Percentiles rank a stretch among this genome's conserved stretches.
Evolutionary conservation across 176 grass and related monocot genomes (phyloP).

Genomic region (Carex myosuroides): DNA sequence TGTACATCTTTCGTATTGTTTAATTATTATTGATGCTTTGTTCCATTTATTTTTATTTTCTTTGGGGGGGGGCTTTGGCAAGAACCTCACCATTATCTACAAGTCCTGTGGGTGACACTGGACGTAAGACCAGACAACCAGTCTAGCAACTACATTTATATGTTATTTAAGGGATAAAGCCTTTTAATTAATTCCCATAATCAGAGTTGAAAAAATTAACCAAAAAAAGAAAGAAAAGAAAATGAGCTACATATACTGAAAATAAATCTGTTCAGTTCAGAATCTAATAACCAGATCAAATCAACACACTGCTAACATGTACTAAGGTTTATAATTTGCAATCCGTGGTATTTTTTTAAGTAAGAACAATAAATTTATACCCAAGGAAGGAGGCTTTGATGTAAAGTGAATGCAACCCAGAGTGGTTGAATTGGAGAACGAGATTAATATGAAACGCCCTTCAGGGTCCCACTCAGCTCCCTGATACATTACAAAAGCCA

Average conservation of each 20-base stretch:
- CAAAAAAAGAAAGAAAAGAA: background rate
- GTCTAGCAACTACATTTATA: background rate
- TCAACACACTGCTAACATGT: background rate
- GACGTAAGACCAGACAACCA: background rate
- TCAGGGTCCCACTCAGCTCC: slow-evolving; percentile 87
- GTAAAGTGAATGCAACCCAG: slow-evolving; percentile 86
- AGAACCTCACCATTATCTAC: background rate
- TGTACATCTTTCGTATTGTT: background rate
- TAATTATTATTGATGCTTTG: background rate
- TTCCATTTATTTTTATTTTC: background rate
- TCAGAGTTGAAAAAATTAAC: background rate
- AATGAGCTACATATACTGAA: background rate
- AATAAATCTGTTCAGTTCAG: background rate
- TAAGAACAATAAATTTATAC: slow-evolving; percentile 27
- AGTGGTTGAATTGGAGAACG: slow-evolving; percentile 77
- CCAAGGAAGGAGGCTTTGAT: slow-evolving; percentile 79
- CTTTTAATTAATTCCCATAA: background rate
- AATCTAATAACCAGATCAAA: background rate
- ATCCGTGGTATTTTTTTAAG: background rate
- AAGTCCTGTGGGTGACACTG: background rate
- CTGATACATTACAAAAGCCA: slow-evolving; percentile 39
- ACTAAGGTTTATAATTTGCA: background rate
- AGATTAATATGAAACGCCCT: slow-evolving; percentile 63
- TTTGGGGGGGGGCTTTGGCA: background rate
- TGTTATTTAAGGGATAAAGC: background rate